Conservation (phyloP, 78 protist genomes). For the Anaeramoeba ignava region DNA sequence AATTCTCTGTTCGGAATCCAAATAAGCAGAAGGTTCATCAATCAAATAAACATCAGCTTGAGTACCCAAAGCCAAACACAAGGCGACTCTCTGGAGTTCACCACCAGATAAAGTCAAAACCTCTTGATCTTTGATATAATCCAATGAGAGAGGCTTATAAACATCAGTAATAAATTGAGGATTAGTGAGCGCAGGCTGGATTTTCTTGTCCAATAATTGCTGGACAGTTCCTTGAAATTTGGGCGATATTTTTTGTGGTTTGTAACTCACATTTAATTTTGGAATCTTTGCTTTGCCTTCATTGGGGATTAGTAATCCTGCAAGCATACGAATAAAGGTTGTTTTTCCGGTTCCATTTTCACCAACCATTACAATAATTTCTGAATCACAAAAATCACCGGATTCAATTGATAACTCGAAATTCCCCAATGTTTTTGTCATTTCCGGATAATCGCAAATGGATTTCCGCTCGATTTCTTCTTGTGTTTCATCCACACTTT, state of each 20-base stretch:
- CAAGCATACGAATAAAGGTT: conserved; percentile 82
- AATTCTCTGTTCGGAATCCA: conserved; percentile 98
- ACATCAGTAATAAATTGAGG: conserved; percentile 95
- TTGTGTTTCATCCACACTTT: conserved; percentile 23
- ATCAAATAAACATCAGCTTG: conserved; percentile 97
- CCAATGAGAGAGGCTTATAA: conserved; percentile 80
- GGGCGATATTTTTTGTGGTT: conserved; percentile 96
- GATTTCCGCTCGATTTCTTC: neutral
- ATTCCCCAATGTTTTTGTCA: conserved; percentile 76
- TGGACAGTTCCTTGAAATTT: conserved; percentile 75
- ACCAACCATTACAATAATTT: conserved; percentile 95
- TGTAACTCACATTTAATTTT: conserved; percentile 76
- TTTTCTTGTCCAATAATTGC: conserved; percentile 66
- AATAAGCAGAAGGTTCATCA: conserved; percentile 98
- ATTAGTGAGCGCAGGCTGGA: conserved; percentile 59
- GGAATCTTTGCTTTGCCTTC: conserved; percentile 33
- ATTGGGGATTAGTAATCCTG: conserved; percentile 75
- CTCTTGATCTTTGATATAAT: conserved; percentile 64
- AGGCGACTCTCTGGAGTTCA: conserved; percentile 98
- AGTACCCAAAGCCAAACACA: conserved; percentile 81
- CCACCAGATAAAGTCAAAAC: conserved; percentile 92
- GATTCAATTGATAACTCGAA: conserved; percentile 71
- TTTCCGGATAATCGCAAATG: conserved; percentile 75
- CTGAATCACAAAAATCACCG: conserved; percentile 90
- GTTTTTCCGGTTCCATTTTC: conserved; percentile 99